Evolutionary conservation across 768 basidiomycete species (phyloP).

Genomic region (Lactifluus pinguis): DNA sequence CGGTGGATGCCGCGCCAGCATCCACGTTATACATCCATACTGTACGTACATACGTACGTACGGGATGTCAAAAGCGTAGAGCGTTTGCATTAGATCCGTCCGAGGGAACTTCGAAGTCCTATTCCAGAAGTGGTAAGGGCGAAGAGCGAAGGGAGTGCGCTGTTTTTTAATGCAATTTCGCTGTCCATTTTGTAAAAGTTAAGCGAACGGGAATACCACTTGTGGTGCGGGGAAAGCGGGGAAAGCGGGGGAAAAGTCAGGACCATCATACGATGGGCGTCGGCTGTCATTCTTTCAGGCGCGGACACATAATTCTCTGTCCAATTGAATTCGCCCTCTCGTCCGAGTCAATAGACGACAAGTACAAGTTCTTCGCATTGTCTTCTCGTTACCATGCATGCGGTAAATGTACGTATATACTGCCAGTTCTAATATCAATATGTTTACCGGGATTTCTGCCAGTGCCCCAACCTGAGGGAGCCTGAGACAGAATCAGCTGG

Average conservation of each 20-base stretch:
- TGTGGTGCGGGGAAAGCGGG: constrained; percentile 6
- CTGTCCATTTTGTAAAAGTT: background rate
- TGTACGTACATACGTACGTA: constrained; percentile 6
- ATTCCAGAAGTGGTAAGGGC: background rate
- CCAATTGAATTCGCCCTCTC: background rate
- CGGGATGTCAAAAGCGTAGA: background rate
- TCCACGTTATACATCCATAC: background rate
- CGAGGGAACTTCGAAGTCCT: background rate
- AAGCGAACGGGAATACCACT: constrained; percentile 1
- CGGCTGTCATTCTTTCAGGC: background rate
- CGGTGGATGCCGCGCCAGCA: background rate
- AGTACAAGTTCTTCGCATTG: background rate
- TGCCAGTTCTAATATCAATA: no score
- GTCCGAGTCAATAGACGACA: background rate
- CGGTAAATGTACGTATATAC: background rate
- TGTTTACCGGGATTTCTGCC: no score
- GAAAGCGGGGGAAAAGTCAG: background rate
- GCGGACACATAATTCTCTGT: background rate
- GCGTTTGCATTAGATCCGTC: background rate
- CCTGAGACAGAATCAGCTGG: no score
- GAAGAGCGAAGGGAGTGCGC: no score
- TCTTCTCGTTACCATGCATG: background rate
- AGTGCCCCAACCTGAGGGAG: no score
- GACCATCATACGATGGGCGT: background rate
- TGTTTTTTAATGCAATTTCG: background rate